Evolutionary conservation across 495 filamentous ascomycete genomes (phyloP).

Genomic region (Neurospora sp.): DNA sequence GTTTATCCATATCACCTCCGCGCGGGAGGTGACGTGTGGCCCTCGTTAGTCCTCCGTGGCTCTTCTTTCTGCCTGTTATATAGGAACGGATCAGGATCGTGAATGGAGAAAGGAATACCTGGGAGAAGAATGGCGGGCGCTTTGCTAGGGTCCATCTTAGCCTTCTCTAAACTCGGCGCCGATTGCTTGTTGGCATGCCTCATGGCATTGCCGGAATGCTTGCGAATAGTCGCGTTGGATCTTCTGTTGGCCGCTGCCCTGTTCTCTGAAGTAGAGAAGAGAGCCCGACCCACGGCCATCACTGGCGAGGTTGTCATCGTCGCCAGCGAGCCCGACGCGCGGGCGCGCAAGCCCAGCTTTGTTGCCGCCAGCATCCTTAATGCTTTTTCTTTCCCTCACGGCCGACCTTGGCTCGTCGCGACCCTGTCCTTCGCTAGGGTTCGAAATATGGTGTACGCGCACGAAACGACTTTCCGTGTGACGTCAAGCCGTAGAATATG

Average conservation of each 20-base stretch:
- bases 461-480: background rate
- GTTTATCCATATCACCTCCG: background rate
- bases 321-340: constrained; percentile 1
- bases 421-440: background rate
- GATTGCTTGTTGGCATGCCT: background rate
- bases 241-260: background rate
- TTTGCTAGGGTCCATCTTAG: background rate
- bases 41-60: background rate
- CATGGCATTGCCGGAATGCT: background rate
- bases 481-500: background rate
- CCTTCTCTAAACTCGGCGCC: background rate
- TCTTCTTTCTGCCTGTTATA: background rate
- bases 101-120: background rate
- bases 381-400: background rate
- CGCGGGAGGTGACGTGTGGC: background rate
- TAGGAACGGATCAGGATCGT: background rate
- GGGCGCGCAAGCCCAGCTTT: constrained; percentile 4
- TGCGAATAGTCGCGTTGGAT: background rate
- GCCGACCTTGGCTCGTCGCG: background rate
- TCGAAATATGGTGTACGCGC: background rate
- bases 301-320: background rate
- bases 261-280: background rate
- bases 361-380: background rate
- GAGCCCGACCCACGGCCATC: background rate
- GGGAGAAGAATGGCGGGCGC: background rate